Base-by-base conservation (phyloP, 1,284 basidiomycete genomes). In the Rhodotorula sp. region DNA sequence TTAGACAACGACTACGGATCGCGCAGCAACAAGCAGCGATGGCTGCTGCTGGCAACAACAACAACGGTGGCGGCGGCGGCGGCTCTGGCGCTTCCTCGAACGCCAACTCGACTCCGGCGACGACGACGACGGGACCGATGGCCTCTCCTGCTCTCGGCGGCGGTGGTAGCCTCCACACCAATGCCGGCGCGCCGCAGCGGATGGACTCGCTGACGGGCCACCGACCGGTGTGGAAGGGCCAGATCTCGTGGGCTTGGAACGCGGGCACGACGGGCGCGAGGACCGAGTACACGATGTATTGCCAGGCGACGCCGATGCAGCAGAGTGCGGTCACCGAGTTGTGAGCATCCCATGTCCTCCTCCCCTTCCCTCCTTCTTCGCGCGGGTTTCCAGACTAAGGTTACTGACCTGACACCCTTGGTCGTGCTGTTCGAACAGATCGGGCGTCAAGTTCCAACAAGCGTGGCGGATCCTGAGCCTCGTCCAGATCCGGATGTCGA, bases 281-380 rank as follows among this genome's bases (percentile, higher is more conserved):
- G 65, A 48, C 61, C 20, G 71, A 73, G 20, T 69, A 65, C 43
- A 65, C 68, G 14, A 67, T 75, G 51, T 75, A 67, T 61, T 69
- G 67, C 21, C 62, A 65, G 18, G 71, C 69, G 12, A 52, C 62
- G 7, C 74, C 74, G n/a, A 64, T 75, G 64, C 71, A 70, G 52
- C 21, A 56, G 43, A 69, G 62, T 34, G 71, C 71, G 14, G 59
- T 69, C 2, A 51, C 62, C 3, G 74, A 73, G 23, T 59, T 76
- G 73, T 75, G 10, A 48, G 73, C 67, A 34, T 34, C 34, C 31
- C 8, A 15, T n/a, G 31, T 58, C 31, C 29, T 29, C 29, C 29
- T 29, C 29, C 18, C 57, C 39, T 39, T 15, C 48, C 46, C 34
- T 14, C 39, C 39, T 43, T 39, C 10, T 39, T 43, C 39, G 39